Conservation (phyloP, 768 basidiomycete species). For the Collybia mongolica region DNA sequence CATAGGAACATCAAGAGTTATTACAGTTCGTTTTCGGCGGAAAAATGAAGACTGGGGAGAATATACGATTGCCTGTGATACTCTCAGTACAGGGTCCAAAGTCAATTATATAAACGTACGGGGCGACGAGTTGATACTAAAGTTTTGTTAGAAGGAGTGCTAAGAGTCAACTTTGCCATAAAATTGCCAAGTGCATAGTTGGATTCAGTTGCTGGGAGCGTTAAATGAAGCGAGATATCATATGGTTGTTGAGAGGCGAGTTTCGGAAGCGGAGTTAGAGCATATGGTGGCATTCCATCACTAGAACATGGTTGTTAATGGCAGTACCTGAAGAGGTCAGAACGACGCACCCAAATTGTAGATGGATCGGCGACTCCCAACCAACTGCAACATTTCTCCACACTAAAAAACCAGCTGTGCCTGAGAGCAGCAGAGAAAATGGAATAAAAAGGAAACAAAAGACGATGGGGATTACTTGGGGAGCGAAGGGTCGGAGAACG, state of each 20-base stretch:
- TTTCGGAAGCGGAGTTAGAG: slow-evolving; percentile 46
- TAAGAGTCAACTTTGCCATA: slow-evolving; percentile 68
- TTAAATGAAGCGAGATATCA: slow-evolving; percentile 65
- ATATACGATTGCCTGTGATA: slow-evolving; percentile 55
- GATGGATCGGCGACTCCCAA: slow-evolving; percentile 67
- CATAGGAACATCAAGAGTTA: slow-evolving; percentile 55
- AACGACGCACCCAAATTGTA: slow-evolving; percentile 75
- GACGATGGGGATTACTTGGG: slow-evolving; percentile 63
- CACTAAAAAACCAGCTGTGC: slow-evolving; percentile 69
- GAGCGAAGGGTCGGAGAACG: slow-evolving; percentile 50
- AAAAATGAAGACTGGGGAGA: slow-evolving; percentile 41
- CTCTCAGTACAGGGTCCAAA: background rate
- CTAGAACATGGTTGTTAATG: slow-evolving; percentile 30
- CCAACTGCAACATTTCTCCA: slow-evolving; percentile 70
- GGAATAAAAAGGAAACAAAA: slow-evolving; percentile 66
- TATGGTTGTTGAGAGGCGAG: slow-evolving; percentile 69
- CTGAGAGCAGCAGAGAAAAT: slow-evolving; percentile 55
- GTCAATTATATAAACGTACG: slow-evolving; percentile 38
- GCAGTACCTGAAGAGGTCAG: background rate
- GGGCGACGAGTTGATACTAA: slow-evolving; percentile 60
- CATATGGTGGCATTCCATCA: slow-evolving; percentile 65
- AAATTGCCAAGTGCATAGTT: slow-evolving; percentile 83
- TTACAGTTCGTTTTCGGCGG: slow-evolving; percentile 35
- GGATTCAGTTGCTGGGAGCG: slow-evolving; percentile 61
- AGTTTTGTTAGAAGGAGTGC: slow-evolving; percentile 61